phyloP scores from a whole-genome alignment of 352 stramenopile genomes.

The Pythium guiyangense region DNA sequence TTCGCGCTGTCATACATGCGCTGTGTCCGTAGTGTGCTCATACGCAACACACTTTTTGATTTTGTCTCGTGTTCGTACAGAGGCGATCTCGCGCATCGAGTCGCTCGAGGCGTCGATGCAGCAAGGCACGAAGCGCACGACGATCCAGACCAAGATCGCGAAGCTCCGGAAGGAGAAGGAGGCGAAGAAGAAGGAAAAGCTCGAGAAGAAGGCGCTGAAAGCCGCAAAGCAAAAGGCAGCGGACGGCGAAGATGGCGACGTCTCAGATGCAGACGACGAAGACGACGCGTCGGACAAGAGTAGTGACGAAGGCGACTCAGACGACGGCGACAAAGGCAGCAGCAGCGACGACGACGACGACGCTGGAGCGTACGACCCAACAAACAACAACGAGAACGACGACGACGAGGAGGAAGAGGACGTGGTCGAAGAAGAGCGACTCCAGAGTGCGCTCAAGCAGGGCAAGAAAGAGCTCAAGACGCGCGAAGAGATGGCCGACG shows the following conservation, averaged over 20 bases:
- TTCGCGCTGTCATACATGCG: neutral
- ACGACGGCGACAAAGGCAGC: slow-evolving; percentile 16
- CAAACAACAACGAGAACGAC: slow-evolving; percentile 31
- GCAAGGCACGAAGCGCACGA: slow-evolving; percentile 69
- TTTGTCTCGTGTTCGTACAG: slow-evolving; percentile 8
- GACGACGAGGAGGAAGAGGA: slow-evolving; percentile 52
- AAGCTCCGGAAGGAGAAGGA: slow-evolving; percentile 75
- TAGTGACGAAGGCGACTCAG: slow-evolving; percentile 21
- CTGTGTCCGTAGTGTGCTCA: neutral
- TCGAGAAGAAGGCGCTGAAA: slow-evolving; percentile 44
- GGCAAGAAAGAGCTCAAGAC: slow-evolving; percentile 44
- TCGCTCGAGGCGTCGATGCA: slow-evolving; percentile 56
- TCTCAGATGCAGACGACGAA: slow-evolving; percentile 6
- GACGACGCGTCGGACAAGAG: slow-evolving; percentile 13
- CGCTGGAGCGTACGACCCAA: slow-evolving; percentile 21
- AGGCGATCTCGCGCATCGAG: slow-evolving; percentile 84
- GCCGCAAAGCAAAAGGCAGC: slow-evolving; percentile 28
- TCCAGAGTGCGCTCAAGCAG: slow-evolving; percentile 62
- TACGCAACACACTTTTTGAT: neutral
- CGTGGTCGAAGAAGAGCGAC: slow-evolving; percentile 71
- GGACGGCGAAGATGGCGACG: slow-evolving; percentile 8
- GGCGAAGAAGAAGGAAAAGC: slow-evolving; percentile 48
- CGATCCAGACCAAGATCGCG: slow-evolving; percentile 85
- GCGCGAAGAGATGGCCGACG: slow-evolving; percentile 62
- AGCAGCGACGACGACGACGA: slow-evolving; percentile 19